A percentile compares a stretch with the other conserved stretches of the same genome.
These are phyloP conservation scores for Apophysomyces variabilis DNA, from an alignment of 371 early-diverging fungal species.

Conservation along the genomic window DNA sequence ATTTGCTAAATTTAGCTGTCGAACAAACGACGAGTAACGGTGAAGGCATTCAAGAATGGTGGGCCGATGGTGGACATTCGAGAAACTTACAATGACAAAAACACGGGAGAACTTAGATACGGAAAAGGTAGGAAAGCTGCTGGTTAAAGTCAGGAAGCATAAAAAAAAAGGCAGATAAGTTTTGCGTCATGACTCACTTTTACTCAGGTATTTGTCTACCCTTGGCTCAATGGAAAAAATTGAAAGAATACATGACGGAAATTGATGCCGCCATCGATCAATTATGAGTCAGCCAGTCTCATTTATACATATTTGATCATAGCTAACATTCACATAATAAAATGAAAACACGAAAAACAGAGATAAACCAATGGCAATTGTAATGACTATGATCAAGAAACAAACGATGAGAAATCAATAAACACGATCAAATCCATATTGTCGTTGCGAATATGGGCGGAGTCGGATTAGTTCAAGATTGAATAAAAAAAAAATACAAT, in stretches of 20 bases:
- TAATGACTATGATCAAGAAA: neutral
- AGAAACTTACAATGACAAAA: slow-evolving; percentile 17
- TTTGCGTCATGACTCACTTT: neutral
- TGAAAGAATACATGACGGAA: slow-evolving; percentile 28
- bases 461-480: slow-evolving; percentile 1
- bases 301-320: neutral
- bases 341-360: too few species aligned
- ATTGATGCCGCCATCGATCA: slow-evolving; percentile 29
- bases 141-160: neutral
- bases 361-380: too few species aligned
- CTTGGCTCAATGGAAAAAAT: slow-evolving; percentile 30
- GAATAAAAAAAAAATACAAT: neutral
- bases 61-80: slow-evolving; percentile 23
- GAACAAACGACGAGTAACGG: slow-evolving; percentile 15
- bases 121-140: slow-evolving; percentile 18
- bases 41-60: slow-evolving; percentile 17
- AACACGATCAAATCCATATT: too few species aligned
- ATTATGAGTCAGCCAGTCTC: neutral
- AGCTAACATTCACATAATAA: neutral
- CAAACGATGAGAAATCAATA: neutral
- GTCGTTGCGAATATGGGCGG: neutral
- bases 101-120: slow-evolving; percentile 14
- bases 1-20: slow-evolving; percentile 8
- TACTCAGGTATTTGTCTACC: slow-evolving; percentile 31
- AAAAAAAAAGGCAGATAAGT: neutral